These are phyloP conservation scores for Lentinus tigrinus DNA, from an alignment of 768 basidiomycete genomes.

Conservation along the genomic window DNA sequence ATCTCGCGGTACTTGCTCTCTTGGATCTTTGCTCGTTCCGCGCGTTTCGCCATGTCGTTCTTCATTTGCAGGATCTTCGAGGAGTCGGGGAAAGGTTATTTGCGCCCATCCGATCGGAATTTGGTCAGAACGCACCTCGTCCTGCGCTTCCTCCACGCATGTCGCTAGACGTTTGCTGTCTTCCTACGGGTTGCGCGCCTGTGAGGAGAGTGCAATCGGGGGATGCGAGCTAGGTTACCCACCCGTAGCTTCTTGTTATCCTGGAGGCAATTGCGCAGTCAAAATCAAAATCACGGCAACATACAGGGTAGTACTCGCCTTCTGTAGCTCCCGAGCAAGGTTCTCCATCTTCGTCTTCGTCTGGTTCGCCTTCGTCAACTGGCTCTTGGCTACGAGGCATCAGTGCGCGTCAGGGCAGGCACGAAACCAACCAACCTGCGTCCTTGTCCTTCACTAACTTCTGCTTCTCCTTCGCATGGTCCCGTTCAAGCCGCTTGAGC, in stretches of 20 bases:
- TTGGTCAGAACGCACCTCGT: constrained; percentile 52
- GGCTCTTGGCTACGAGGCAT: constrained; percentile 59
- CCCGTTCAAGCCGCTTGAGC: constrained; percentile 81
- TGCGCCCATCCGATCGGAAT: not conserved
- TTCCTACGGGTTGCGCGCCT: constrained; percentile 47
- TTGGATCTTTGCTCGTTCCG: constrained; percentile 74
- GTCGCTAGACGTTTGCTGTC: constrained; percentile 79
- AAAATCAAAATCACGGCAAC: constrained; percentile 12
- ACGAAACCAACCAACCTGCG: constrained; percentile 50
- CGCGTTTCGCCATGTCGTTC: constrained; percentile 75
- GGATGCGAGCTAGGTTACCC: constrained; percentile 31
- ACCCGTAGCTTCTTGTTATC: constrained; percentile 89
- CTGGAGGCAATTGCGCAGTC: constrained; percentile 37
- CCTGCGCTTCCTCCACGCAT: constrained; percentile 84
- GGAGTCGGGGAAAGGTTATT: not conserved
- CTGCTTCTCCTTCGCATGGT: constrained; percentile 90
- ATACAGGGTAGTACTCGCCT: constrained; percentile 45
- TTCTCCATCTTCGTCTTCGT: constrained; percentile 90
- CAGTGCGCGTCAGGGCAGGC: not conserved
- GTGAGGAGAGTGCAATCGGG: constrained; percentile 44
- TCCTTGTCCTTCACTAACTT: constrained; percentile 90
- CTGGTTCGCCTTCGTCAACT: constrained; percentile 85
- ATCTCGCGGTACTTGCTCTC: constrained; percentile 81
- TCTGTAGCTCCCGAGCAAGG: constrained; percentile 84
- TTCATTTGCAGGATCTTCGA: constrained; percentile 76